Percentiles rank a stretch among this genome's conserved stretches.
Conservation (phyloP, 164 flowering plant genomes). For the Kalanchoe fedtschenkoi region DNA sequence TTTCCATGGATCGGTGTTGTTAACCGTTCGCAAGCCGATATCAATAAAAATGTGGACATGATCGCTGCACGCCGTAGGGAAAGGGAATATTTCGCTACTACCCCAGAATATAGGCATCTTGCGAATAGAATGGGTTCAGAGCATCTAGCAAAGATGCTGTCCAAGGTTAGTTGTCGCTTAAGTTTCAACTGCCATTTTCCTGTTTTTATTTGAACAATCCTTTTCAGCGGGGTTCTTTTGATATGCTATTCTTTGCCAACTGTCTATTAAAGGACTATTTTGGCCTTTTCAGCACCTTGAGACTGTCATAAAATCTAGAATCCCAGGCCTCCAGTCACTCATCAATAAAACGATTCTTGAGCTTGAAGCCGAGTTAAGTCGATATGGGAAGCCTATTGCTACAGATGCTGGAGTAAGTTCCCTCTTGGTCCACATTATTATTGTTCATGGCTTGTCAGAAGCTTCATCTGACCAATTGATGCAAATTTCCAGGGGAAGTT, state of each 20-base stretch:
- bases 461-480: too few species aligned
- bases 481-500: constrained; percentile 72
- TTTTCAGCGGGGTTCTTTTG: background rate
- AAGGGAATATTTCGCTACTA: constrained; percentile 8
- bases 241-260: background rate
- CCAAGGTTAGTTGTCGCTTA: constrained; percentile 17
- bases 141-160: constrained; percentile 12
- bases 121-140: constrained; percentile 10
- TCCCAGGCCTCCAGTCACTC: constrained; percentile 73
- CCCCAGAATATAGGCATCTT: constrained; percentile 11
- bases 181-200: constrained; percentile 6
- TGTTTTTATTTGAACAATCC: background rate
- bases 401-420: constrained; percentile 67
- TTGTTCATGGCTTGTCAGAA: too few species aligned
- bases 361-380: constrained; percentile 56
- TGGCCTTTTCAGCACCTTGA: constrained; percentile 47
- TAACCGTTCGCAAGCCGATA: constrained; percentile 3
- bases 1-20: constrained; percentile 11
- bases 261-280: background rate
- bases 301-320: constrained; percentile 67
- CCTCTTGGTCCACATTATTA: too few species aligned
- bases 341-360: constrained; percentile 54
- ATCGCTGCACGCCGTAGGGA: constrained; percentile 7
- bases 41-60: constrained; percentile 10
- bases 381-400: constrained; percentile 71